phyloP scores from a whole-genome alignment of 116 monocot genomes.

The Phalaenopsis hybrid region DNA sequence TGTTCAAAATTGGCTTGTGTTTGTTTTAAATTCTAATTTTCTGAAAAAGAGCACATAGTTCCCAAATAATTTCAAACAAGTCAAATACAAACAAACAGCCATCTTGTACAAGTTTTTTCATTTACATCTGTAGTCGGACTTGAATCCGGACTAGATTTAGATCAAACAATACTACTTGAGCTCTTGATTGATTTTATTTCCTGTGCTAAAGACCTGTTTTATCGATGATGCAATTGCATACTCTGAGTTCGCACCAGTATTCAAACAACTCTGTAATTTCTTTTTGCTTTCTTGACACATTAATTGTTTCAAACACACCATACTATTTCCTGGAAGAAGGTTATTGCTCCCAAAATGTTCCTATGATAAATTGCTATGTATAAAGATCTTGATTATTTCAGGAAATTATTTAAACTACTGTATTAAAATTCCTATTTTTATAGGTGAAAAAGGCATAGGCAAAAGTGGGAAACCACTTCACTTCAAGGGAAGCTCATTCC shows the following conservation, averaged over 20 bases:
- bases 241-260: background rate
- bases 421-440: background rate
- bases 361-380: background rate
- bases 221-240: too few species aligned
- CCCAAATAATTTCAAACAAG: too few species aligned
- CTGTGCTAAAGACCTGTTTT: too few species aligned
- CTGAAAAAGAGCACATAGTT: too few species aligned
- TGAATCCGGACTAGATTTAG: too few species aligned
- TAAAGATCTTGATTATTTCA: background rate
- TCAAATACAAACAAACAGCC: too few species aligned
- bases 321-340: background rate
- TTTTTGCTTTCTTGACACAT: background rate
- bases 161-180: too few species aligned
- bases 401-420: background rate
- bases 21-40: too few species aligned
- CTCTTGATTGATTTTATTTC: too few species aligned
- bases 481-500: slow-evolving; percentile 87
- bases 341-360: background rate
- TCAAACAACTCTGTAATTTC: background rate
- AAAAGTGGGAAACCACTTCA: slow-evolving; percentile 86
- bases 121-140: too few species aligned
- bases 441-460: slow-evolving; percentile 85
- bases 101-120: too few species aligned
- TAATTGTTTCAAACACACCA: background rate
- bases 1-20: too few species aligned